Base-by-base conservation (phyloP, 257 asterid species). In the Asclepias syriaca region DNA sequence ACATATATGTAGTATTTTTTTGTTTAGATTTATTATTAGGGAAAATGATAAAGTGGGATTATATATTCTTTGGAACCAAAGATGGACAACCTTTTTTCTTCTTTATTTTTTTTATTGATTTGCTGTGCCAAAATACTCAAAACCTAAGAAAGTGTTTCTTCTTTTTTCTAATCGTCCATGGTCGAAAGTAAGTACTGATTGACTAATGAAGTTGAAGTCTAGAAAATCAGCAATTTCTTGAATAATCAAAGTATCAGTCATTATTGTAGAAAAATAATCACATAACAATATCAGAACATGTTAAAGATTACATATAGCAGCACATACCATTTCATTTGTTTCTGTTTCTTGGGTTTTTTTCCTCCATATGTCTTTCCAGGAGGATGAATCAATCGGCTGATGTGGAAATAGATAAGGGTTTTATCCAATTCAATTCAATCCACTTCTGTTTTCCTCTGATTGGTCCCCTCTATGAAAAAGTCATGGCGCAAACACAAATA, bases 341-440 rank as follows among this genome's bases (percentile, higher is more conserved):
- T 29, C 45, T 46, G 49, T 58, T 61, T 56, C 51, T 50, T 39
- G 21, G 43, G 5, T 46, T 24, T 55, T 2, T 40, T 59, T 29
- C 34, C 34, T 24, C 71, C 37, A 32, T 32, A 22, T 24, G 49
- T 40, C 39, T 49, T 54, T 9, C 32, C 72, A n/a, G 57, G 8
- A 51, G 21, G 69, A 43, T 43, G 80, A 75, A 86, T 83, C 78
- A 73, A 43, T 66, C 54, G 69, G 81, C 82, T 85, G 87, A 84
- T 82, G 88, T 84, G 93, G 80, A 83, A 83, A 77, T n/a, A 67
- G 86, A 83, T 82, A 69, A 76, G 85, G 85, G 76, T 82, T 77
- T 80, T 34, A 34, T 34, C 39, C 39, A 34, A 87, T 89, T 88
- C 84, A 71, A 59, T 75, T 48, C 79, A 54, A 56, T 74, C 74